Percentiles rank a stretch among this genome's conserved stretches.
Conservation (phyloP, 441 rosid genomes). For the Lepidium campestre region DNA sequence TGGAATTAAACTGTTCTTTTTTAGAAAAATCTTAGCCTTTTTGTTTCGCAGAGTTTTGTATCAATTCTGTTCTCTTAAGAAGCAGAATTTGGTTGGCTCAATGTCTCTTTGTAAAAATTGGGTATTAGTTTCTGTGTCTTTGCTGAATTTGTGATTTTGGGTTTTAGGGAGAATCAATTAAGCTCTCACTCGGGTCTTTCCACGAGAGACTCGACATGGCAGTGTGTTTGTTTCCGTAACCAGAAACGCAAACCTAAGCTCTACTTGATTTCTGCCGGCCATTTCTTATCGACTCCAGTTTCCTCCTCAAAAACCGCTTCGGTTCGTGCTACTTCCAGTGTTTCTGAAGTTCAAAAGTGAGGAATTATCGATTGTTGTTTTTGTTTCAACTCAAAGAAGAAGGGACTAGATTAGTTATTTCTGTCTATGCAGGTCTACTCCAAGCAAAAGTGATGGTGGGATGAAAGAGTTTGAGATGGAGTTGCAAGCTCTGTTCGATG, state of each 20-base stretch:
- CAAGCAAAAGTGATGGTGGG: slow-evolving; percentile 29
- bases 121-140: background rate
- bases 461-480: slow-evolving; percentile 52
- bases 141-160: slow-evolving; percentile 7
- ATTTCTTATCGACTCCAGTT: slow-evolving; percentile 26
- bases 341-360: slow-evolving; percentile 31
- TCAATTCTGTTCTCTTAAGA: background rate
- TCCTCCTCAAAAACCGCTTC: slow-evolving; percentile 30
- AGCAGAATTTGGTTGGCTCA: background rate
- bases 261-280: slow-evolving; percentile 33
- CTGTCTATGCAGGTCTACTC: slow-evolving; percentile 10
- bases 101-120: background rate
- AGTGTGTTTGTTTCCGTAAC: slow-evolving; percentile 27
- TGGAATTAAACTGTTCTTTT: background rate
- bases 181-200: slow-evolving; percentile 20
- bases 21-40: background rate
- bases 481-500: slow-evolving; percentile 63
- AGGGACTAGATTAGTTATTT: background rate
- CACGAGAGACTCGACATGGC: slow-evolving; percentile 14
- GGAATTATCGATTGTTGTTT: slow-evolving; percentile 28
- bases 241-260: slow-evolving; percentile 30
- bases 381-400: background rate
- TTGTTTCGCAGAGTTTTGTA: background rate
- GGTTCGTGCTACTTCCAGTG: slow-evolving; percentile 29
- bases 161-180: slow-evolving; percentile 41